Evolutionary conservation across 2,329 filamentous ascomycete species (phyloP), one percentile per base, ranked within the genome.

Genomic region (Nemania sp.): DNA sequence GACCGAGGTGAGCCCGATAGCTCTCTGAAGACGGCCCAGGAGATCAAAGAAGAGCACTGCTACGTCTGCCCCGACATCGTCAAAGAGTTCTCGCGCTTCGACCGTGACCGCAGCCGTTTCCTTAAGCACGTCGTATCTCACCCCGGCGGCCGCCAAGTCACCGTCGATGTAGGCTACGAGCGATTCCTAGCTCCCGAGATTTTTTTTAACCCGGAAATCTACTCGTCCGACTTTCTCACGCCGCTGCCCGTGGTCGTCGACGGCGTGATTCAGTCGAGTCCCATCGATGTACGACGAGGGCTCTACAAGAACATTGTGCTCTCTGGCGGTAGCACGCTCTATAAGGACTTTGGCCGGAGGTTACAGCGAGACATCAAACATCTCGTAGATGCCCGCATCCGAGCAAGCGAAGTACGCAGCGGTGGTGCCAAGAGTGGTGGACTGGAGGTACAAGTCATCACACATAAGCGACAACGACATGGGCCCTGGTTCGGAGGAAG

Each of bases 301-400:
- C 87, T 99, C 43, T 99, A 99, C 89, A 99, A 99, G 89, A 99
- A 99, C 83, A 99, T 99, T 82, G 96, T 99, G 41, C 87, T 99
- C 43, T 98, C 95, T 3, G 96, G 96, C 79, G 96, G 96, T 76
- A 98, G 94, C 74, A 99, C 96, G 24, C 85, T 99, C 70, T 99
- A 98, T 88, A 98, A 98, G 83, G 94, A 99, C 82, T 99, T 99
- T 82, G 96, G 96, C 27, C 90, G 96, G 73, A 90, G 96, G 79
- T 86, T 99, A 85, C 97, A 99, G 84, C 90, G 96, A 79, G 97
- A 99, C 79, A 99, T 99, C 79, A 93, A 96, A 82, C 93, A 98
- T 79, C 84, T 99, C 67, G 96, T 98, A 49, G 96, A 99, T 78
- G 93, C 91, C 20, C 89, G 96, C 74, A 98, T 99, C 78, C 90